phyloP scores from a whole-genome alignment of 2,329 filamentous ascomycete genomes.

The Exutisphaerella laricina region DNA sequence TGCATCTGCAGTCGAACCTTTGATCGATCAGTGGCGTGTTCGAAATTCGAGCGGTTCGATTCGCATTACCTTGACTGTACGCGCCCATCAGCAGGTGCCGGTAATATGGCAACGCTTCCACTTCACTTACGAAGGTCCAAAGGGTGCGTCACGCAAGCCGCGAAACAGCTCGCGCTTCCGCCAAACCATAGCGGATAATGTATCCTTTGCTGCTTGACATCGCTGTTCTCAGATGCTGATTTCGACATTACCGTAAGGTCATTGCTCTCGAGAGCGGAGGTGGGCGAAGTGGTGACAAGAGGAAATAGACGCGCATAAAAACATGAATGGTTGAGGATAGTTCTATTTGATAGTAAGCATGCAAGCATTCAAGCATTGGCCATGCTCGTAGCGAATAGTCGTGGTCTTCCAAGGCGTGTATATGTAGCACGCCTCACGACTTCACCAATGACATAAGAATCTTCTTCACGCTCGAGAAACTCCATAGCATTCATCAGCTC shows the following conservation, averaged over 20 bases:
- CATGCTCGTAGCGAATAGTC: too few species aligned
- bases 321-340: too few species aligned
- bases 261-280: conserved; percentile 26
- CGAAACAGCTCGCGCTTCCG: conserved; percentile 86
- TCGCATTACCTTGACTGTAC: conserved; percentile 42
- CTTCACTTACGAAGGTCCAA: conserved; percentile 72
- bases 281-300: too few species aligned
- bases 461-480: background rate
- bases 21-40: too few species aligned
- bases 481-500: background rate
- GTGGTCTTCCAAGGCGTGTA: too few species aligned
- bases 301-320: conserved; percentile 1
- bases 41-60: background rate
- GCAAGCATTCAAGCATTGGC: too few species aligned
- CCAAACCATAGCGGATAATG: conserved; percentile 74
- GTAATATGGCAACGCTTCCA: background rate
- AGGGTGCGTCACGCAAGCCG: conserved; percentile 86
- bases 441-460: too few species aligned
- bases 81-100: conserved; percentile 28
- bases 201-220: conserved; percentile 38
- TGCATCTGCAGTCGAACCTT: conserved; percentile 87
- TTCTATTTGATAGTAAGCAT: too few species aligned
- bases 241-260: conserved; percentile 37
- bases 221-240: conserved; percentile 39
- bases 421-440: too few species aligned